Evolutionary conservation across 192 early-diverging fungal genomes (phyloP).

Genomic region (Entomortierella lignicola): DNA sequence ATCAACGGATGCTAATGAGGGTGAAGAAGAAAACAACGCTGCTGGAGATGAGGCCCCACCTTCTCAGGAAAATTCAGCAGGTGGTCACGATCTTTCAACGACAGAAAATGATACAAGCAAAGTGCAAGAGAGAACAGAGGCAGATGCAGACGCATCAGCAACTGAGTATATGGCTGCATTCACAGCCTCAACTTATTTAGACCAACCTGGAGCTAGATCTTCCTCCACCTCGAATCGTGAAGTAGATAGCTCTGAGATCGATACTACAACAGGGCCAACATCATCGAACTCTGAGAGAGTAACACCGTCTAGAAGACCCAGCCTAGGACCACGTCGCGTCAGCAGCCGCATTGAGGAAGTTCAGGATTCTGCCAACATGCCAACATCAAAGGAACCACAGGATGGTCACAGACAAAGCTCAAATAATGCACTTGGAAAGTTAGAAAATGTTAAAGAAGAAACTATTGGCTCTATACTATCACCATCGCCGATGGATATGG

Average conservation of each 20-base stretch:
- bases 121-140: neutral
- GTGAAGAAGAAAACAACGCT: neutral
- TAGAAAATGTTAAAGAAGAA: neutral
- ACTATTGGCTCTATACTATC: neutral
- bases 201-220: conserved; percentile 1
- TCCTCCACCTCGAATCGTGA: neutral
- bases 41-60: neutral
- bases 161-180: conserved; percentile 31
- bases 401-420: neutral
- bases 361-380: neutral
- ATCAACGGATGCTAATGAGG: neutral
- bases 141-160: conserved; percentile 21
- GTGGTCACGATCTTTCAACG: neutral
- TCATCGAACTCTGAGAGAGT: neutral
- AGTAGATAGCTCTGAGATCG: neutral
- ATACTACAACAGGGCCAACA: conserved; percentile 13
- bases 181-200: conserved; percentile 31
- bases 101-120: neutral
- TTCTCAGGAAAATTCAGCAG: neutral
- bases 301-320: conserved; percentile 8
- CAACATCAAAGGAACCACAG: neutral
- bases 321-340: conserved; percentile 35
- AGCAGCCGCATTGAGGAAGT: conserved; percentile 44
- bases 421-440: neutral
- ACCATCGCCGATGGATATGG: conserved; percentile 10